Conservation (phyloP, 1,139 yeast genomes). For the Debaryomyces sp. region DNA sequence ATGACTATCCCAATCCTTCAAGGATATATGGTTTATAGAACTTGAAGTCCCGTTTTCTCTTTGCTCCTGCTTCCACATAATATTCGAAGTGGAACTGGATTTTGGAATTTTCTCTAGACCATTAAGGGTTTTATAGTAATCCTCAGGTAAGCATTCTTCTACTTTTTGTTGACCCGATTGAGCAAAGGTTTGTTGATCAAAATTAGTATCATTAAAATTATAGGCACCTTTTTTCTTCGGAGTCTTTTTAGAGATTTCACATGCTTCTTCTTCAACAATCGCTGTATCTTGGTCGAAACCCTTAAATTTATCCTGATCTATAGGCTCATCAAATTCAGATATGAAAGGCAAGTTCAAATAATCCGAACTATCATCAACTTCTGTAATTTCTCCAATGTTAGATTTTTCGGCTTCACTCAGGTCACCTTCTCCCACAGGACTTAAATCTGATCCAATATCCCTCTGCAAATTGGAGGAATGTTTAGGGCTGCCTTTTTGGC, state of each 20-base stretch:
- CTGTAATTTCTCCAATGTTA: neutral
- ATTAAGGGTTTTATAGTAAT: constrained; percentile 20
- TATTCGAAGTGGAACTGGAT: constrained; percentile 9
- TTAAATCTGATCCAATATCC: neutral
- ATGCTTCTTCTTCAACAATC: neutral
- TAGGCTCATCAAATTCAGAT: constrained; percentile 29
- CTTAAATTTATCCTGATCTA: constrained; percentile 22
- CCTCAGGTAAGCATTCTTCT: constrained; percentile 11
- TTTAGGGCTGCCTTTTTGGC: neutral
- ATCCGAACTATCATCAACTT: constrained; percentile 11
- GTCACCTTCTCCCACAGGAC: neutral
- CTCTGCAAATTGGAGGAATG: neutral
- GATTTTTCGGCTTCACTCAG: neutral
- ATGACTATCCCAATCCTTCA: constrained; percentile 36
- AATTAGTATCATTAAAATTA: neutral
- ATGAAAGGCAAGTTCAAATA: constrained; percentile 24
- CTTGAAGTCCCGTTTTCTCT: constrained; percentile 10
- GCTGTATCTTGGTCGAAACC: constrained; percentile 29
- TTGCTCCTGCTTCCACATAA: constrained; percentile 5
- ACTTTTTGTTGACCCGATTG: neutral
- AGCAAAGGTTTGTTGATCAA: neutral
- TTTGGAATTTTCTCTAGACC: constrained; percentile 40
- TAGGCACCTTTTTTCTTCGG: neutral
- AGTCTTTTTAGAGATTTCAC: neutral
- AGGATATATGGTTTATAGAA: constrained; percentile 25